Percentiles rank a stretch among this genome's conserved stretches.
phyloP scores from a whole-genome alignment of 805 yeast species.

The Middelhovenomyces tepae region DNA sequence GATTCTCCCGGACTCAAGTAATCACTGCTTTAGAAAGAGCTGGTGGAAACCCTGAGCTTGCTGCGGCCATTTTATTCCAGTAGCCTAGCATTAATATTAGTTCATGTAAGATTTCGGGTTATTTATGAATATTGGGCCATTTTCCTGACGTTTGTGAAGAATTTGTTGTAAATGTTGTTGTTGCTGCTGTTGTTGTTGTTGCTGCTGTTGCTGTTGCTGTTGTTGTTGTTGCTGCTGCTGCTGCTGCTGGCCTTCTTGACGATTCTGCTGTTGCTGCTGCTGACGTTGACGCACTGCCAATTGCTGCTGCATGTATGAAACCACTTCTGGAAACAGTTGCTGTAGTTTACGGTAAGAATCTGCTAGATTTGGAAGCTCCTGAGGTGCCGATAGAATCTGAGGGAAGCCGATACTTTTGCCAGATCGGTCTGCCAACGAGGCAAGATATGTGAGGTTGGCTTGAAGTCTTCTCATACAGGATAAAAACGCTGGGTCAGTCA shows the following conservation, averaged over 20 bases:
- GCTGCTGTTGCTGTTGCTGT: constrained; percentile 1
- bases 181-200: neutral
- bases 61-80: constrained; percentile 66
- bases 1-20: constrained; percentile 61
- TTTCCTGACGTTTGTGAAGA: neutral
- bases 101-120: neutral
- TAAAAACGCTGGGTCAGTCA: constrained; percentile 14
- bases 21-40: constrained; percentile 55
- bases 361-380: constrained; percentile 2
- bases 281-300: constrained; percentile 1
- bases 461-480: constrained; percentile 28
- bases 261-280: neutral
- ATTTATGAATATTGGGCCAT: neutral
- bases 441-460: constrained; percentile 28
- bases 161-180: neutral
- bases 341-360: constrained; percentile 1
- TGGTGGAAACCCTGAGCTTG: constrained; percentile 73
- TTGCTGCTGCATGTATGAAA: constrained; percentile 3
- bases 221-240: constrained; percentile 1
- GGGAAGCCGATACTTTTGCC: constrained; percentile 2
- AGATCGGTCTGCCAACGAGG: constrained; percentile 13
- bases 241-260: neutral
- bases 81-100: constrained; percentile 1
- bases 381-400: constrained; percentile 4
- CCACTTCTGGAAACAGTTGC: constrained; percentile 2